phyloP scores from a whole-genome alignment of 768 basidiomycete genomes.

The Daedaleopsis nitida region DNA sequence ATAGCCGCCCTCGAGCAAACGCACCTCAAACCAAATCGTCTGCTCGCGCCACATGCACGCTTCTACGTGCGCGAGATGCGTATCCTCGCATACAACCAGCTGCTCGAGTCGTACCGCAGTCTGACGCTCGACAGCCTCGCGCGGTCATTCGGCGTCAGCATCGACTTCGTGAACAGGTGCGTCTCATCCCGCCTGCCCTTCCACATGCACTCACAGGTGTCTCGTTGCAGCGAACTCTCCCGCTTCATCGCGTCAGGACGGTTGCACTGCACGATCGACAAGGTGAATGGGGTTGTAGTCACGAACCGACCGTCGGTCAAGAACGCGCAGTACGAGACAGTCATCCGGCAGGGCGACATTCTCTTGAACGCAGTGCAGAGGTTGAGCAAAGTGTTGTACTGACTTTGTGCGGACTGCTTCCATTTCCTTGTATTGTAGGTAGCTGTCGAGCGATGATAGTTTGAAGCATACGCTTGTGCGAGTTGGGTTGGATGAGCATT shows the following conservation, averaged over 20 bases:
- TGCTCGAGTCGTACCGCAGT: conserved; percentile 89
- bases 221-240: conserved; percentile 71
- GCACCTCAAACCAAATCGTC: conserved; percentile 83
- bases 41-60: conserved; percentile 83
- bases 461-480: background rate
- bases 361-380: conserved; percentile 86
- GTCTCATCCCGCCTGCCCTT: conserved; percentile 33
- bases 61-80: conserved; percentile 97
- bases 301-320: conserved; percentile 79
- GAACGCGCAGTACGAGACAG: conserved; percentile 87
- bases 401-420: background rate
- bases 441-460: conserved; percentile 1
- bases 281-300: conserved; percentile 92
- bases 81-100: conserved; percentile 87
- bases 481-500: background rate
- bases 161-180: conserved; percentile 84
- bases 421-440: conserved; percentile 15
- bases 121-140: conserved; percentile 87
- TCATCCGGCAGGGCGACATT: conserved; percentile 92
- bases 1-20: conserved; percentile 87
- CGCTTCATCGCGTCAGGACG: conserved; percentile 89
- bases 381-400: conserved; percentile 85
- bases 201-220: background rate
- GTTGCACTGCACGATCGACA: conserved; percentile 88
- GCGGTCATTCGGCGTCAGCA: conserved; percentile 85